These are phyloP conservation scores for Candida frijolesensis DNA, from an alignment of 1,139 yeast species.

Conservation along the genomic window DNA sequence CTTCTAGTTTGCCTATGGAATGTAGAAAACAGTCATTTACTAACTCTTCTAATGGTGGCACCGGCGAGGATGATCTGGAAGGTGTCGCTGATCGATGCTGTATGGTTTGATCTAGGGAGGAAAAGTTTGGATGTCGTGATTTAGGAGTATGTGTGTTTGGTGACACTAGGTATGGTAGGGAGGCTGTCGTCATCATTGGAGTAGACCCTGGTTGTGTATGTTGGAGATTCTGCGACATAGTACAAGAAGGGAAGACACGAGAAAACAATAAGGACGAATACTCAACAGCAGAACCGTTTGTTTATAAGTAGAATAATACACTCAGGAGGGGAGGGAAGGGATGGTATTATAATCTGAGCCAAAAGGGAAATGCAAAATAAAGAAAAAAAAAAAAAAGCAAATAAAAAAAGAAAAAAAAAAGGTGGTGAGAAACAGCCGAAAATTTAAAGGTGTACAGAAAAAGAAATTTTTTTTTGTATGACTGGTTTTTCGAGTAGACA, in stretches of 20 bases:
- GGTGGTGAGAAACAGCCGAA: background rate
- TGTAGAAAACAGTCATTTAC: constrained; percentile 28
- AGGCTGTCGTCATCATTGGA: background rate
- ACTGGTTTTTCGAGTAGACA: background rate
- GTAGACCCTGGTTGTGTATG: background rate
- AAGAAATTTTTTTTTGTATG: background rate
- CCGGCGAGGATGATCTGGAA: background rate
- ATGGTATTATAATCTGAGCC: background rate
- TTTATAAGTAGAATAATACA: too few species aligned
- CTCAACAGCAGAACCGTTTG: too few species aligned
- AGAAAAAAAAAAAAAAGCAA: background rate
- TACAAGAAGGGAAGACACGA: background rate
- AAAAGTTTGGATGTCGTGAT: background rate
- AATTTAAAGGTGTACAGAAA: background rate
- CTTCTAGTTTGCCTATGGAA: constrained; percentile 22
- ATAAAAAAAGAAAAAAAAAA: background rate
- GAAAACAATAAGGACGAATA: background rate
- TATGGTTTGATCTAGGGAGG: constrained; percentile 2
- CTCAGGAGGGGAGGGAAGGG: too few species aligned
- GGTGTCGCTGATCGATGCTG: background rate
- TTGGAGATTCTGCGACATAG: background rate
- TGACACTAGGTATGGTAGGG: background rate
- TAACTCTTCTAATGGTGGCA: constrained; percentile 27
- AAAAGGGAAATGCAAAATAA: too few species aligned
- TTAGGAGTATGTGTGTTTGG: constrained; percentile 2